Evolutionary conservation across 768 basidiomycete species (phyloP), one percentile per base, ranked within the genome.

Genomic region (Pleurotus salmoneostramineus): DNA sequence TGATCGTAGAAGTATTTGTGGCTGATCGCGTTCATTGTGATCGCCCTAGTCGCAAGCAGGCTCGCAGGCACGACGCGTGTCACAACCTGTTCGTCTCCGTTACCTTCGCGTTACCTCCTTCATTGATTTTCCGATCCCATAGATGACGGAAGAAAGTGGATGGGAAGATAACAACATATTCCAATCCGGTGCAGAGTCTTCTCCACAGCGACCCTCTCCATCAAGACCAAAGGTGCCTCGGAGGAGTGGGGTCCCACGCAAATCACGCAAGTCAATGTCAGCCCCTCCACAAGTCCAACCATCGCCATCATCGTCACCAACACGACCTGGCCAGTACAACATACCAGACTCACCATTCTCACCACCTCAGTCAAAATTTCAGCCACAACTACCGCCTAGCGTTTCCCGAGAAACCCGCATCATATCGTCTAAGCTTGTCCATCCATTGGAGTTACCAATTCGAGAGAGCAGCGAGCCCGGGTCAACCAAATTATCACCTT

Each of bases 81-180:
- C 87, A 21, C 77, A 78, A 59, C 61, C 74, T 50, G 77, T 77
- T 50, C 45, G 71, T 67, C 35, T 60, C 59, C 51, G 45, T 12
- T 14, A 56, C 32, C 3, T 17, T 40, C 57, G 48, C 17, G 48
- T 5, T 56, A 58, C 37, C 6, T 37, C 48, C 51, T 14, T 58
- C 45, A 12, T 36, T 50, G 44, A 56, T 57, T 58, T 27, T 52
- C 59, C 60, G n/a, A 55, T 60, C 15, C 34, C 17, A 44, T 45
- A 2, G 57, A 69, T 67, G 73, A 68, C 45, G 31, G 87, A 89
- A 40, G 89, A 91, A 55, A 92, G 90, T 63, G 90, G 89, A 35
- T 93, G 91, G 91, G 91, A 93, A 65, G 91, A 93, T 62, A 92
- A 91, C 65, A 93, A 94, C 61, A 83, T 92, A 32, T 94, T 94